phyloP scores from a whole-genome alignment of 2,329 filamentous ascomycete species.

The Hypomyces rosellus region DNA sequence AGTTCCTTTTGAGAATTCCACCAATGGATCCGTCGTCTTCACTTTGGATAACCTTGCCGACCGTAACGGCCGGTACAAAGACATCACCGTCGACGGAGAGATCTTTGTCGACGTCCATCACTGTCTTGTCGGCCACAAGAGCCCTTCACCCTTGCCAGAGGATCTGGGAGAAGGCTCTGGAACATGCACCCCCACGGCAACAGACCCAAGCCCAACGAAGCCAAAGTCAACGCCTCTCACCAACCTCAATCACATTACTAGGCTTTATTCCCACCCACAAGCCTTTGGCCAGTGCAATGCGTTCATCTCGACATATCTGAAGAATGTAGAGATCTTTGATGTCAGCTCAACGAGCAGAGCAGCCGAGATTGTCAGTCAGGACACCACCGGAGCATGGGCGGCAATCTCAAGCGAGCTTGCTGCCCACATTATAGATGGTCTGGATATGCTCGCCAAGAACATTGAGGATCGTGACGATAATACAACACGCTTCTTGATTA shows the following conservation, averaged over 20 bases:
- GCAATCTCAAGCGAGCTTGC: slow-evolving; percentile 76
- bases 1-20: slow-evolving; percentile 93
- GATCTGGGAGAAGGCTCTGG: slow-evolving; percentile 32
- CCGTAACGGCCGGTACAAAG: slow-evolving; percentile 53
- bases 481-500: slow-evolving; percentile 70
- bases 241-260: slow-evolving; percentile 57
- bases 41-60: slow-evolving; percentile 87
- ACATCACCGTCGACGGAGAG: slow-evolving; percentile 74
- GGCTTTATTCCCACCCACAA: slow-evolving; percentile 89
- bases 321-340: slow-evolving; percentile 72
- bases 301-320: slow-evolving; percentile 66
- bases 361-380: slow-evolving; percentile 65
- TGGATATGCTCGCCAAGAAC: slow-evolving; percentile 61
- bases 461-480: slow-evolving; percentile 74
- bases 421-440: slow-evolving; percentile 57
- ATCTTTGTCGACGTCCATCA: slow-evolving; percentile 84
- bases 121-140: slow-evolving; percentile 62
- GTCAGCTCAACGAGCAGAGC: slow-evolving; percentile 80
- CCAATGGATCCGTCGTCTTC: slow-evolving; percentile 85
- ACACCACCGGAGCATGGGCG: slow-evolving; percentile 54
- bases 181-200: slow-evolving; percentile 44
- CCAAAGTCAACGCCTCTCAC: slow-evolving; percentile 42
- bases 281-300: slow-evolving; percentile 84
- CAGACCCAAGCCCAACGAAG: slow-evolving; percentile 37
- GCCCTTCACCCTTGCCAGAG: slow-evolving; percentile 20